Percentiles rank a stretch among this genome's conserved stretches.
Conservation (phyloP, 164 flowering plant genomes). For the Sextonia rubra region DNA sequence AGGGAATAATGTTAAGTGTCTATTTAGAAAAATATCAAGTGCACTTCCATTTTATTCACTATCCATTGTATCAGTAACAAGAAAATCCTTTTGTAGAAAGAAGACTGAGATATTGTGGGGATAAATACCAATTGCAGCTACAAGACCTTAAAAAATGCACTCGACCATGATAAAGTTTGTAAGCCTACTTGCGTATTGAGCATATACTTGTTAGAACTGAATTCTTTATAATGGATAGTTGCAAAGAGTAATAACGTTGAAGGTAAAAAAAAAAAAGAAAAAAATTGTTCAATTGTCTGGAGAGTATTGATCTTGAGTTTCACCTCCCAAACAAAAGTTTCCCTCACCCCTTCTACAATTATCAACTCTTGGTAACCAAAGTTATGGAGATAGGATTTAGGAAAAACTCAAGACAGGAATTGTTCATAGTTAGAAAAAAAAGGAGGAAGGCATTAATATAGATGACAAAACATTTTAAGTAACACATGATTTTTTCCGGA, state of each 20-base stretch:
- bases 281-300: too few relatives aligned
- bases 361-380: neutral
- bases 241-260: neutral
- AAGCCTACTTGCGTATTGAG: too few relatives aligned
- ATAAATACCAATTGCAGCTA: too few relatives aligned
- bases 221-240: too few relatives aligned
- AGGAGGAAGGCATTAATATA: neutral
- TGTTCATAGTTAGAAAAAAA: neutral
- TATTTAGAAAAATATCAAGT: slow-evolving; percentile 53
- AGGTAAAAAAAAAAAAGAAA: neutral
- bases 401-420: neutral
- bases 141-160: too few relatives aligned
- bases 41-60: slow-evolving; percentile 2
- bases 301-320: neutral
- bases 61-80: neutral
- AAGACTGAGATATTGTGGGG: neutral
- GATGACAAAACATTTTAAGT: neutral
- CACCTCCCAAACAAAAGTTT: neutral
- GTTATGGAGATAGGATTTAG: too few relatives aligned
- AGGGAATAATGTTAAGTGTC: too few relatives aligned
- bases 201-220: too few relatives aligned
- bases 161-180: too few relatives aligned
- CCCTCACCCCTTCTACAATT: neutral
- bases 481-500: too few relatives aligned
- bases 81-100: neutral